Evolutionary conservation across 2,329 filamentous ascomycete genomes (phyloP).

Genomic region (Rhynchosporium graminicola): DNA sequence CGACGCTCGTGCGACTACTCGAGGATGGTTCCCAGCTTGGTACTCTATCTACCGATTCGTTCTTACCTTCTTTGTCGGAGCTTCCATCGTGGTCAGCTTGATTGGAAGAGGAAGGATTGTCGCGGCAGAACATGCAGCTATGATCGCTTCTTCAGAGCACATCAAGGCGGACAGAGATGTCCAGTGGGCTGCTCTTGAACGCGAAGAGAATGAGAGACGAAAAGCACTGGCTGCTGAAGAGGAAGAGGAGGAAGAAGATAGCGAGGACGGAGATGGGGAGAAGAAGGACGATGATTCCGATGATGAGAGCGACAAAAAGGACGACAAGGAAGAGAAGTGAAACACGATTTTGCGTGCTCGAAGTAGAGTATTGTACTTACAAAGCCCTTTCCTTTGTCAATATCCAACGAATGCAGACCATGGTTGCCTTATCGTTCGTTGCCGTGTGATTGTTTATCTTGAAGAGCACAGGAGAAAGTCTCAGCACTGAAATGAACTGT

Average conservation of each 20-base stretch:
- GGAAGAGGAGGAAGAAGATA: constrained; percentile 26
- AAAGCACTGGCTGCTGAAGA: constrained; percentile 23
- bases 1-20: constrained; percentile 70
- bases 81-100: constrained; percentile 76
- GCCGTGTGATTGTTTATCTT: too few species aligned
- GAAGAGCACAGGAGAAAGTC: too few species aligned
- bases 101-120: constrained; percentile 72
- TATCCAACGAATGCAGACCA: not conserved
- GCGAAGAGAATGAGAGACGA: constrained; percentile 36
- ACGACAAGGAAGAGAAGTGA: constrained; percentile 22
- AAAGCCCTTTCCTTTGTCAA: not conserved
- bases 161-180: constrained; percentile 35
- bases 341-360: not conserved
- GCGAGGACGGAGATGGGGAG: constrained; percentile 36
- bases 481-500: too few species aligned
- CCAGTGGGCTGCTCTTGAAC: constrained; percentile 37
- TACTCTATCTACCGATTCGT: constrained; percentile 90
- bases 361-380: constrained; percentile 1
- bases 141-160: constrained; percentile 38
- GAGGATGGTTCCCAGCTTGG: constrained; percentile 82
- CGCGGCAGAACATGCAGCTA: constrained; percentile 29
- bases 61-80: constrained; percentile 84
- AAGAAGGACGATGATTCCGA: constrained; percentile 45
- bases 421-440: too few species aligned
- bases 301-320: constrained; percentile 19